Base-by-base conservation (phyloP, 345 rosid species). In the Lepidium aucheri region DNA sequence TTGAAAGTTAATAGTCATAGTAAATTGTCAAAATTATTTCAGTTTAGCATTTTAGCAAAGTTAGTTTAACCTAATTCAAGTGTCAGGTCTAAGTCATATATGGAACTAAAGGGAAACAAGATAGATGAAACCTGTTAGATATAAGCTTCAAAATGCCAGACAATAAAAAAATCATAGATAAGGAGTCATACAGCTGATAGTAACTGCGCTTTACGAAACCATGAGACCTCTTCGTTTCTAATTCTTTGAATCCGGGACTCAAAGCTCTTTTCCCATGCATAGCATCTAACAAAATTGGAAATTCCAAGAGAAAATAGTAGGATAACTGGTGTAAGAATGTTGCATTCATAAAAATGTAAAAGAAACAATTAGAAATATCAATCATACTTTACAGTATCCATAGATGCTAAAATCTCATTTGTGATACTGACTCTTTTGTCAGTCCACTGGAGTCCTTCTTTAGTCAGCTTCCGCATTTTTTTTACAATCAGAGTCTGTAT, bases 261-360 rank as follows among this genome's bases (percentile, higher is more conserved):
- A 72, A 94, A 90, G 79, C 97, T 94, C 75, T 74, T 80, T 72
- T 94, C 99, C 99, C 99, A 94, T 30, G 96, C 95, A 79, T 90
- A 94, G 69, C 96, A 88, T 77, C 99, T 94, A 76, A 59, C 53
- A 77, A 49, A 60, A 14, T 12, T 50, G 26, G 7, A 11, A 35
- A 60, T 36, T 26, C 18, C 65, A n/a, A 63, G 3, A 47, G 1
- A 18, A 34, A 45, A 12, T 6, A 28, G 24, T 28, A 36, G 18
- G 54, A 22, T 24, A 63, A 69, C 44, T 39, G 20, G 33, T 40
- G 38, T 24, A 20, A 14, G 63, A 40, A 13, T 64, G 59, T 60
- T 26, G 40, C 18, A 14, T 5, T 42, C 12, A 42, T n/a, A 74
- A 67, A 70, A 17, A 9, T 52, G 28, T 56, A 61, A 71, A 12